Percentiles rank a stretch among this genome's conserved stretches.
These are phyloP conservation scores for Diutina catenulata DNA, from an alignment of 1,139 yeast genomes.

Conservation along the genomic window DNA sequence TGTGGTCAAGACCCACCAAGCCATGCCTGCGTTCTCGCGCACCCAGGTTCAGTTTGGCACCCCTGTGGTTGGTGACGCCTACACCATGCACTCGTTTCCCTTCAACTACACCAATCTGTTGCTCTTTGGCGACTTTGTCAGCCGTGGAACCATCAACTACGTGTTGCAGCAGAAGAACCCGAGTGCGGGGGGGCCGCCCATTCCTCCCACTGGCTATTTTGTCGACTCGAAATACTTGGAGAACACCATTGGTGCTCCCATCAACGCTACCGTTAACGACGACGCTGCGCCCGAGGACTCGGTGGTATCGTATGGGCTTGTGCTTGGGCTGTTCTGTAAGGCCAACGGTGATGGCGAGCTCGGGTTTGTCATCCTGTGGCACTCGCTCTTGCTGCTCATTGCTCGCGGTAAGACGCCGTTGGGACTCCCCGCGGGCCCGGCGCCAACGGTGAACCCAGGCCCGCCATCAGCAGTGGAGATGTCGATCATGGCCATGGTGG, in stretches of 20 bases:
- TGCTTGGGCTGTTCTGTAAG: constrained; percentile 1
- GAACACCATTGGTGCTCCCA: constrained; percentile 1
- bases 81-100: neutral
- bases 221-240: neutral
- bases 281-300: no score
- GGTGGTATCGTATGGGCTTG: neutral
- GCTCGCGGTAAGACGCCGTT: no score
- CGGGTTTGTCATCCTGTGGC: constrained; percentile 2
- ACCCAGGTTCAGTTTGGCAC: neutral
- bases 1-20: neutral
- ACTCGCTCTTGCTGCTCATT: no score
- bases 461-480: no score
- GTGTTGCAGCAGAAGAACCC: neutral
- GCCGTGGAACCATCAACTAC: neutral
- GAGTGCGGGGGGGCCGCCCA: neutral
- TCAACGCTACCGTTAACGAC: no score
- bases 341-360: constrained; percentile 2
- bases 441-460: no score
- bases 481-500: neutral
- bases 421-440: no score
- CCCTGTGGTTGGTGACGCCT: neutral
- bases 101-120: constrained; percentile 1
- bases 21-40: neutral
- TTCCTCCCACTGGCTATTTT: neutral
- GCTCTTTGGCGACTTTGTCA: neutral